phyloP scores from a whole-genome alignment of 176 grass and related monocot species.

The Saccharum spontaneum region DNA sequence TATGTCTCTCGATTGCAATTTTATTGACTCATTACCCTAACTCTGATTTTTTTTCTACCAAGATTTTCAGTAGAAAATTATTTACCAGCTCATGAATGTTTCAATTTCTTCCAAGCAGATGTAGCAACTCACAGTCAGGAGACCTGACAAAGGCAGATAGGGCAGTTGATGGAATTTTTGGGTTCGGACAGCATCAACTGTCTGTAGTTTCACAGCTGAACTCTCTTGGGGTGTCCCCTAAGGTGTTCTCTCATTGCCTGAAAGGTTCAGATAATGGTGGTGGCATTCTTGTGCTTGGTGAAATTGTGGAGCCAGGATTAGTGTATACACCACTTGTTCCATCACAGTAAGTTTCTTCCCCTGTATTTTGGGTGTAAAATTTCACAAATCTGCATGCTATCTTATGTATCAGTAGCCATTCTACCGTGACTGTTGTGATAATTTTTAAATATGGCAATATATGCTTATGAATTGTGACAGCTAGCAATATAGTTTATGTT shows the following conservation, averaged over 20 bases:
- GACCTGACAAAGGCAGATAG: conserved; percentile 87
- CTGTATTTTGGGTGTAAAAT: conserved; percentile 3
- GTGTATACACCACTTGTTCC: conserved; percentile 93
- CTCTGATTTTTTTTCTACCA: conserved; percentile 7
- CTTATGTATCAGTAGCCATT: conserved; percentile 16
- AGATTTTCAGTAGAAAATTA: background rate
- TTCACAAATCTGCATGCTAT: conserved; percentile 10
- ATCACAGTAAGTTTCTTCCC: conserved; percentile 68
- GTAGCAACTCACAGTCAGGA: conserved; percentile 86
- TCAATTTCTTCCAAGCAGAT: conserved; percentile 54
- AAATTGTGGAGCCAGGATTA: conserved; percentile 87
- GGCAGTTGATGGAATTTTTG: conserved; percentile 96
- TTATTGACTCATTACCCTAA: background rate
- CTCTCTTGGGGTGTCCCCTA: conserved; percentile 68
- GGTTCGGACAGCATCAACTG: conserved; percentile 82
- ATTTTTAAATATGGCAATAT: background rate
- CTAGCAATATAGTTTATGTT: background rate
- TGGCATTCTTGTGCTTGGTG: conserved; percentile 90
- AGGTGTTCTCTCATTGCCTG: conserved; percentile 93
- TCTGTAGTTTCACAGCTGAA: conserved; percentile 88
- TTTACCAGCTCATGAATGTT: conserved; percentile 21
- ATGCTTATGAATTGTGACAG: background rate
- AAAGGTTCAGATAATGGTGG: conserved; percentile 92
- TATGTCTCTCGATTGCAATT: conserved; percentile 13
- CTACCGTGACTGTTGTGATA: conserved; percentile 12